Evolutionary conservation across 2,329 filamentous ascomycete species (phyloP).

Genomic region (Tolypocladium endophyticum): DNA sequence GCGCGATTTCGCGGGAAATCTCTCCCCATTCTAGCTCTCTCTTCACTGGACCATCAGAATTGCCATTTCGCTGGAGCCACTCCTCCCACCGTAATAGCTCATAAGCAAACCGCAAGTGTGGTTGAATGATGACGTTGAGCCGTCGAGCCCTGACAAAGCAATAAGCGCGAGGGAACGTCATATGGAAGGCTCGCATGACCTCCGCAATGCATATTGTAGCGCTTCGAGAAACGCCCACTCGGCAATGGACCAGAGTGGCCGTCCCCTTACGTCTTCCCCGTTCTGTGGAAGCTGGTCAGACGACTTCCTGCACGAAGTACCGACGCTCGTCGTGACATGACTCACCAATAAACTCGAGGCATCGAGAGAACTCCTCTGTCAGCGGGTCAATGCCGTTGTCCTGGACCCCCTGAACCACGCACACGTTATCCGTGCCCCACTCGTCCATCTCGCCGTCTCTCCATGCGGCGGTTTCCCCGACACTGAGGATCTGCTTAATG

Average conservation of each 20-base stretch:
- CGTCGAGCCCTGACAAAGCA: slow-evolving; percentile 89
- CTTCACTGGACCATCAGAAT: slow-evolving; percentile 34
- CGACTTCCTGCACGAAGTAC: not conserved
- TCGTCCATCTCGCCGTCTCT: slow-evolving; percentile 54
- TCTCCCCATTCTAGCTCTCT: slow-evolving; percentile 88
- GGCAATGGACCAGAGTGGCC: slow-evolving; percentile 89
- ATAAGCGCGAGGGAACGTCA: slow-evolving; percentile 88
- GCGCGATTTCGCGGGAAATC: slow-evolving; percentile 78
- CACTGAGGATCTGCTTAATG: slow-evolving; percentile 79
- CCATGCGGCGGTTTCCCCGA: slow-evolving; percentile 85
- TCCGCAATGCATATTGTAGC: slow-evolving; percentile 99
- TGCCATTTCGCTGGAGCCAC: slow-evolving; percentile 46
- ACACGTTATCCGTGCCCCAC: slow-evolving; percentile 71
- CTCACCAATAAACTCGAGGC: slow-evolving; percentile 82
- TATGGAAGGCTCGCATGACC: slow-evolving; percentile 71
- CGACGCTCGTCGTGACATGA: not conserved
- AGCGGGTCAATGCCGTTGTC: slow-evolving; percentile 95
- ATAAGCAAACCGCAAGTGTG: slow-evolving; percentile 88
- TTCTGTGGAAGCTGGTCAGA: slow-evolving; percentile 39
- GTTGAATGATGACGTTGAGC: slow-evolving; percentile 96
- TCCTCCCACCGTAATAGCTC: slow-evolving; percentile 97
- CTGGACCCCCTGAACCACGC: slow-evolving; percentile 76
- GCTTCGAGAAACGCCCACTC: slow-evolving; percentile 88
- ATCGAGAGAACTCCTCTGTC: slow-evolving; percentile 74
- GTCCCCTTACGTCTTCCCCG: slow-evolving; percentile 65